Evolutionary conservation across 2,329 filamentous ascomycete species (phyloP).

Genomic region (Fusarium ambrosium): DNA sequence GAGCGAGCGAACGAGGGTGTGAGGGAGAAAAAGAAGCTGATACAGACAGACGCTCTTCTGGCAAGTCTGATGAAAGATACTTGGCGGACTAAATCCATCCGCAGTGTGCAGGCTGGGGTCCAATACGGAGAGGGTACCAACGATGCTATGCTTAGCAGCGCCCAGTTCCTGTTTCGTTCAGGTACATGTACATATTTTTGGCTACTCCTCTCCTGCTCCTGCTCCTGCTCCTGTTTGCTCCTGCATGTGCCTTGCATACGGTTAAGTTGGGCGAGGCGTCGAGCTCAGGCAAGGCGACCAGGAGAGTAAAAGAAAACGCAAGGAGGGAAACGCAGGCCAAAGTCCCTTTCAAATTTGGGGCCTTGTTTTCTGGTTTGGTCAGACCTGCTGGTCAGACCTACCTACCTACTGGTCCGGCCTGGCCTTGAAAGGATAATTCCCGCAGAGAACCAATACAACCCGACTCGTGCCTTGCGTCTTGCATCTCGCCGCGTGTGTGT

Average conservation of each 20-base stretch:
- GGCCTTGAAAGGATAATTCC: conserved; percentile 22
- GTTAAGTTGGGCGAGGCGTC: not conserved
- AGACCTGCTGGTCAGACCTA: not conserved
- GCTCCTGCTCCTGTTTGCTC: conserved; percentile 15
- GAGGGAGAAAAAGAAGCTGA: conserved; percentile 21
- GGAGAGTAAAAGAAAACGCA: not conserved
- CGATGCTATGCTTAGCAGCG: not conserved
- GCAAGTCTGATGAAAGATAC: not conserved
- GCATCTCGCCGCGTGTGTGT: conserved; percentile 3
- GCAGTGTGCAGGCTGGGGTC: conserved; percentile 1
- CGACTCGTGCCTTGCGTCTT: conserved; percentile 37
- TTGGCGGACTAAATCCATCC: conserved; percentile 1
- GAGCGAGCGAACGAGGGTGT: conserved; percentile 4
- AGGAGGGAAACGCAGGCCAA: conserved; percentile 17
- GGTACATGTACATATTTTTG: conserved; percentile 19
- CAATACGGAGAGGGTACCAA: not conserved
- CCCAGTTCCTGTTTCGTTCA: conserved; percentile 16
- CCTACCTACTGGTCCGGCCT: not conserved
- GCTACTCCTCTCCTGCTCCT: not conserved
- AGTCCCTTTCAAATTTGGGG: not conserved
- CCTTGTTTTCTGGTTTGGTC: conserved; percentile 14
- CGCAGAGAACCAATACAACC: conserved; percentile 36
- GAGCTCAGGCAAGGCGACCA: not conserved
- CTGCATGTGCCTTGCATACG: conserved; percentile 18
- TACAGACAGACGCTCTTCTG: conserved; percentile 15